Conservation (phyloP, 1,284 basidiomycete species). For the Kalmanozyma brasiliensis region DNA sequence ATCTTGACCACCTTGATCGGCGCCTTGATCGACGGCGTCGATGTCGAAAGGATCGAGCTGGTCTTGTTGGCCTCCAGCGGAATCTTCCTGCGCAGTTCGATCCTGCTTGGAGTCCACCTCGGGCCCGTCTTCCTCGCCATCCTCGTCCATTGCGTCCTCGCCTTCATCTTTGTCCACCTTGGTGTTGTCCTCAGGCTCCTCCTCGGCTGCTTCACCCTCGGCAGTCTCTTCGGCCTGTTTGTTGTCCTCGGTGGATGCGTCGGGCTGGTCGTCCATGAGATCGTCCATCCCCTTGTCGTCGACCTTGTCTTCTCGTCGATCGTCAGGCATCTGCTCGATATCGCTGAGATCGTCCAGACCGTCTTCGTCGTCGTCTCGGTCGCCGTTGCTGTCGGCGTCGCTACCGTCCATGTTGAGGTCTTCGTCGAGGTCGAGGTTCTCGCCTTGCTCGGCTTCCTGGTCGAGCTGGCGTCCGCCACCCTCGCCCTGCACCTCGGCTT, state of each 20-base stretch:
- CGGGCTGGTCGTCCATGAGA: constrained; percentile 28
- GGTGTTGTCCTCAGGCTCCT: constrained; percentile 34
- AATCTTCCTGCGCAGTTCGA: constrained; percentile 13
- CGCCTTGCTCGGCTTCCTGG: constrained; percentile 63
- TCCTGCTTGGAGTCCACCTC: constrained; percentile 23
- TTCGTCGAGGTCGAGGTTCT: constrained; percentile 65
- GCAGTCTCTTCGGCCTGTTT: constrained; percentile 64
- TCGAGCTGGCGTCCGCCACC: constrained; percentile 67
- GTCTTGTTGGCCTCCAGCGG: constrained; percentile 13
- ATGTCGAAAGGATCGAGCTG: constrained; percentile 34
- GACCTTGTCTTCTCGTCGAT: constrained; percentile 23
- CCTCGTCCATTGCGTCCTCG: constrained; percentile 48
- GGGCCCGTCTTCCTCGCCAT: constrained; percentile 28
- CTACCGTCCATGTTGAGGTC: constrained; percentile 58
- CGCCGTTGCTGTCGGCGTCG: constrained; percentile 49
- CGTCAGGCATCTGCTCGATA: constrained; percentile 72
- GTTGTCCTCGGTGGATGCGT: constrained; percentile 43
- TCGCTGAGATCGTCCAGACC: constrained; percentile 77
- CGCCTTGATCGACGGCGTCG: constrained; percentile 45
- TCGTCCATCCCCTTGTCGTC: constrained; percentile 42
- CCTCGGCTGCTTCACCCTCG: constrained; percentile 32
- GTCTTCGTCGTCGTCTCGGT: constrained; percentile 68
- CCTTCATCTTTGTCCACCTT: constrained; percentile 48
- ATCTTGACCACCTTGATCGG: constrained; percentile 44
- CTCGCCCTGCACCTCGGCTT: constrained; percentile 68